phyloP scores from a whole-genome alignment of 179 eudicot species.

The Gypsophila paniculata region DNA sequence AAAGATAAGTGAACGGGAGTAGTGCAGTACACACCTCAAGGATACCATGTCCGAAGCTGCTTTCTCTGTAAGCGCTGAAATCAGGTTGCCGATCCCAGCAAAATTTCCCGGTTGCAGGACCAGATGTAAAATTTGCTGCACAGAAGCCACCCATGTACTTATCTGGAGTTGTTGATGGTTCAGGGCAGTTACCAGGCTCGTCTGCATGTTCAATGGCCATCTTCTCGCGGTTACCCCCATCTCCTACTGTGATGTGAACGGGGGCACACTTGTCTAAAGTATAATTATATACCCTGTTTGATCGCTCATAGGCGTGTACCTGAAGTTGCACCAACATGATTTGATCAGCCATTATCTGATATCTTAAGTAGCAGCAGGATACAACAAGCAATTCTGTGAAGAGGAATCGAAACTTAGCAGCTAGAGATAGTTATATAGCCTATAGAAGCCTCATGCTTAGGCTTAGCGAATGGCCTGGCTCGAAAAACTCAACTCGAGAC shows the following conservation, averaged over 20 bases:
- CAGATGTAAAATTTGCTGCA: conserved; percentile 75
- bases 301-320: conserved; percentile 96
- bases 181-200: conserved; percentile 78
- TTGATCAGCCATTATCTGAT: conserved; percentile 7
- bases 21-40: conserved; percentile 55
- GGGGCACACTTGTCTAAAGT: conserved; percentile 83
- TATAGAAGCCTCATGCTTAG: too few species aligned
- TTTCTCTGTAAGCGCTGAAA: conserved; percentile 87
- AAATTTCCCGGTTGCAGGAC: conserved; percentile 89
- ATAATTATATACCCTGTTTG: conserved; percentile 85
- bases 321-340: conserved; percentile 28
- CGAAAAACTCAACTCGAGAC: too few species aligned
- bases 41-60: conserved; percentile 94
- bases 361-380: not conserved
- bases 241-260: conserved; percentile 74
- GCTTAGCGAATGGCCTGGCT: too few species aligned
- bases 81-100: conserved; percentile 97
- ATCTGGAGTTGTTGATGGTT: conserved; percentile 76
- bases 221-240: conserved; percentile 95
- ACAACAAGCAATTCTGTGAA: not conserved
- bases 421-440: too few species aligned
- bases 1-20: not conserved
- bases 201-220: conserved; percentile 85
- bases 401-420: not conserved
- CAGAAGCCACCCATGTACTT: conserved; percentile 78